Conservation (phyloP, 208 protist species). For the Phytomonas sp. region DNA sequence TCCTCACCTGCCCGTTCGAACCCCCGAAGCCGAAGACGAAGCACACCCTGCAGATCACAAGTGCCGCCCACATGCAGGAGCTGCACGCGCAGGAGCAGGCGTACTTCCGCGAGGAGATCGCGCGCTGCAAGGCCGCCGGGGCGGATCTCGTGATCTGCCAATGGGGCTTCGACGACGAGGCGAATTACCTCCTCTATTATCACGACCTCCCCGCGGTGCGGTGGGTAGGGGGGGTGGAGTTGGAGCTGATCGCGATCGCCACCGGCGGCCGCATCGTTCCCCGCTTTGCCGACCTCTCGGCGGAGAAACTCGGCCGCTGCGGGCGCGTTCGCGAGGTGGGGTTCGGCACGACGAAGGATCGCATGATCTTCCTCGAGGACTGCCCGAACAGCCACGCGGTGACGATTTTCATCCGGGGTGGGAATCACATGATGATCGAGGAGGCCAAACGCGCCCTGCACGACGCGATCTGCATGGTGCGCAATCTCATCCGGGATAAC, state of each 20-base stretch:
- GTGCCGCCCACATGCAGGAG: conserved; percentile 91
- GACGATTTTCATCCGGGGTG: conserved; percentile 99
- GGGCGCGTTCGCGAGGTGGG: conserved; percentile 84
- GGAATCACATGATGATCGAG: conserved; percentile 99
- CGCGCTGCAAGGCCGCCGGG: conserved; percentile 94
- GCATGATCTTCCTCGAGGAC: conserved; percentile 99
- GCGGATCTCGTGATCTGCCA: conserved; percentile 99
- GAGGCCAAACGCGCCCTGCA: conserved; percentile 99
- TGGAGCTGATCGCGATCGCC: conserved; percentile 99
- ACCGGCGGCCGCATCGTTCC: conserved; percentile 98
- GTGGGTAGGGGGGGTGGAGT: conserved; percentile 99
- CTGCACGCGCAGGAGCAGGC: conserved; percentile 97
- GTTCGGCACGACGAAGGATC: conserved; percentile 97
- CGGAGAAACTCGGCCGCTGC: conserved; percentile 96
- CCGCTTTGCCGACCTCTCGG: conserved; percentile 97
- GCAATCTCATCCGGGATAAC: conserved; percentile 99
- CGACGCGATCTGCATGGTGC: conserved; percentile 99
- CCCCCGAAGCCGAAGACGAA: conserved; percentile 99
- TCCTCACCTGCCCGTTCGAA: conserved; percentile 99
- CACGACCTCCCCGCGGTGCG: conserved; percentile 99
- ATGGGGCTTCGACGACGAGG: conserved; percentile 99
- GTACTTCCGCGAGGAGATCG: conserved; percentile 95
- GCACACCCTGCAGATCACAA: conserved; percentile 96
- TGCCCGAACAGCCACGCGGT: conserved; percentile 98
- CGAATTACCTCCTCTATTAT: conserved; percentile 99